Percentiles rank a stretch among this genome's conserved stretches.
phyloP scores from a whole-genome alignment of 805 yeast species.

The Candida palmyrensis region DNA sequence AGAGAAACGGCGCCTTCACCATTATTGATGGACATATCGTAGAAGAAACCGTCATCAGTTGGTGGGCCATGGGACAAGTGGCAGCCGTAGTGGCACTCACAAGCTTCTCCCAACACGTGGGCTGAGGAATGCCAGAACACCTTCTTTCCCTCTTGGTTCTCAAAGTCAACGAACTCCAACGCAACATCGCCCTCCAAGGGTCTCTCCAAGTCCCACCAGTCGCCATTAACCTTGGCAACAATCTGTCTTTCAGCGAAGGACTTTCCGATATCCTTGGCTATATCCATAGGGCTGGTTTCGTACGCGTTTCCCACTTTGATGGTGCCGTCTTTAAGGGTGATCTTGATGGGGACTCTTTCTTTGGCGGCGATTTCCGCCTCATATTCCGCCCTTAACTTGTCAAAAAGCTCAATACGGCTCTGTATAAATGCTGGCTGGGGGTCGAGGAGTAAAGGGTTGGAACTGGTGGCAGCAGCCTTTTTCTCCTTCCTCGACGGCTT shows the following conservation, averaged over 20 bases:
- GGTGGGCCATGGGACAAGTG: slow-evolving; percentile 91
- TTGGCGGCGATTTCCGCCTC: slow-evolving; percentile 65
- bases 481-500: slow-evolving; percentile 21
- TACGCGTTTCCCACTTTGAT: slow-evolving; percentile 70
- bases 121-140: slow-evolving; percentile 99
- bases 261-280: slow-evolving; percentile 80
- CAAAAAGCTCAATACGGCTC: slow-evolving; percentile 73
- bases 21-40: slow-evolving; percentile 83
- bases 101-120: slow-evolving; percentile 95
- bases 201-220: slow-evolving; percentile 92
- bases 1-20: slow-evolving; percentile 70
- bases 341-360: slow-evolving; percentile 55
- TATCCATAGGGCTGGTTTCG: slow-evolving; percentile 86
- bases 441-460: slow-evolving; percentile 42
- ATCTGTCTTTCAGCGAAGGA: slow-evolving; percentile 86
- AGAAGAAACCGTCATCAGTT: slow-evolving; percentile 95
- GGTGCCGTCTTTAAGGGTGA: slow-evolving; percentile 85
- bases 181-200: slow-evolving; percentile 72
- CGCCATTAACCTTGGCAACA: slow-evolving; percentile 85
- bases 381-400: slow-evolving; percentile 70
- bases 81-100: slow-evolving; percentile 94
- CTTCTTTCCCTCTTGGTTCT: slow-evolving; percentile 87
- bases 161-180: slow-evolving; percentile 85
- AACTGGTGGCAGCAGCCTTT: slow-evolving; percentile 34
- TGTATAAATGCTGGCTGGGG: slow-evolving; percentile 86